A percentile compares a stretch with the other conserved stretches of the same genome.
These are phyloP conservation scores for Hericium alpestre DNA, from an alignment of 768 basidiomycete species.

Conservation along the genomic window DNA sequence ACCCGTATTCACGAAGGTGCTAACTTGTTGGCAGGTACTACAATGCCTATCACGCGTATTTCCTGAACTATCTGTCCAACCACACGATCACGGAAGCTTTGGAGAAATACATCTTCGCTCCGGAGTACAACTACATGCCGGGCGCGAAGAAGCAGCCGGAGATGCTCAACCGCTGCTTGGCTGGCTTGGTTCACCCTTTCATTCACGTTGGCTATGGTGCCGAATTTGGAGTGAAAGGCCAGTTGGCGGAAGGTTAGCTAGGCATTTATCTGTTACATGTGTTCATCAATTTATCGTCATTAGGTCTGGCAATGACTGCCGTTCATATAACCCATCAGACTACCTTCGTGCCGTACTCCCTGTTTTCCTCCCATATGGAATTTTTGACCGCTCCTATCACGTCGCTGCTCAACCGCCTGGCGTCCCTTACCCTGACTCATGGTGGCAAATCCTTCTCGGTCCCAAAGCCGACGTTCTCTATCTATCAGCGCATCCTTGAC, in stretches of 20 bases:
- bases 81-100: slow-evolving; percentile 36
- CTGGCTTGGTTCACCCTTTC: slow-evolving; percentile 51
- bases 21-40: slow-evolving; percentile 31
- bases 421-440: slow-evolving; percentile 13
- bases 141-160: slow-evolving; percentile 27
- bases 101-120: slow-evolving; percentile 56
- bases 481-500: slow-evolving; percentile 43
- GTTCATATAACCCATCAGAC: slow-evolving; percentile 32
- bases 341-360: slow-evolving; percentile 21
- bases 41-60: slow-evolving; percentile 47
- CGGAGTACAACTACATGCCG: slow-evolving; percentile 33
- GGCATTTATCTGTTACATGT: not conserved
- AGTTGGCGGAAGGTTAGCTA: slow-evolving; percentile 48
- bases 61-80: slow-evolving; percentile 28
- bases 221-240: slow-evolving; percentile 50
- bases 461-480: slow-evolving; percentile 30
- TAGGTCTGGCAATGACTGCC: slow-evolving; percentile 49
- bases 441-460: slow-evolving; percentile 20
- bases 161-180: slow-evolving; percentile 48
- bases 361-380: slow-evolving; percentile 12
- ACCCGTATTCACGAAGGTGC: too few species aligned
- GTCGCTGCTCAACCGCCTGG: slow-evolving; percentile 13
- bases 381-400: not conserved
- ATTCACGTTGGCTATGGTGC: slow-evolving; percentile 55
- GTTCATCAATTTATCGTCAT: not conserved